A percentile compares a stretch with the other conserved stretches of the same genome.
Evolutionary conservation across 257 asterid species (phyloP).

Genomic region (Haberlea rhodopensis): DNA sequence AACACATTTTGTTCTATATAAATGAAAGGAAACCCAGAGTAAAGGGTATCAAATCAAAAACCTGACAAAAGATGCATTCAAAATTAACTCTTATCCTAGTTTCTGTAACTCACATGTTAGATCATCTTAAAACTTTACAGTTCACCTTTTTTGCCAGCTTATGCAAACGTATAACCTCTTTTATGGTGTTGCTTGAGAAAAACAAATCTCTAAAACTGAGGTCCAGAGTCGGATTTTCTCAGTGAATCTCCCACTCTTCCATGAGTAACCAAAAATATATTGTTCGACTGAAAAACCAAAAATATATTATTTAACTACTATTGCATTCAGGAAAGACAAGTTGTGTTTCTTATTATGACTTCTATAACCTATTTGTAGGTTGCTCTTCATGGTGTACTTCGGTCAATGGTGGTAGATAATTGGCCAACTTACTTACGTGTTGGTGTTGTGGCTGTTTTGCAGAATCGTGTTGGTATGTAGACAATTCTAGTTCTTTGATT

Average conservation of each 20-base stretch:
- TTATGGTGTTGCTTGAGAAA: slow-evolving; percentile 3
- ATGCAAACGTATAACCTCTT: neutral
- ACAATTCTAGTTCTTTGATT: slow-evolving; percentile 18
- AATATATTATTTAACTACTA: no score
- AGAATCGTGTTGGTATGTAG: slow-evolving; percentile 78
- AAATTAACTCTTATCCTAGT: neutral
- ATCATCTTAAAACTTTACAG: neutral
- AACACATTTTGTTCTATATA: no score
- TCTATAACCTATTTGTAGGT: slow-evolving; percentile 42
- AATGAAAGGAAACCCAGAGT: no score
- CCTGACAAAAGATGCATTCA: neutral
- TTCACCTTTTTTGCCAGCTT: neutral
- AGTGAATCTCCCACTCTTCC: slow-evolving; percentile 2
- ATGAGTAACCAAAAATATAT: neutral
- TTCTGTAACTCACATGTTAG: neutral
- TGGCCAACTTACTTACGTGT: slow-evolving; percentile 64
- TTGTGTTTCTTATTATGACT: slow-evolving; percentile 23
- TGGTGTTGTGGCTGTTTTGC: slow-evolving; percentile 75
- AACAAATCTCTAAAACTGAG: slow-evolving; percentile 6
- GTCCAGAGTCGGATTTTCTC: slow-evolving; percentile 3
- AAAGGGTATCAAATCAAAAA: no score
- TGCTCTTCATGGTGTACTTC: slow-evolving; percentile 47
- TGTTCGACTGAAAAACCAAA: neutral
- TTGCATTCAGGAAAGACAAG: neutral
- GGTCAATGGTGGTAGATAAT: slow-evolving; percentile 32